Evolutionary conservation across 2,329 filamentous ascomycete genomes (phyloP).

Genomic region (Aspergillus nomiae): DNA sequence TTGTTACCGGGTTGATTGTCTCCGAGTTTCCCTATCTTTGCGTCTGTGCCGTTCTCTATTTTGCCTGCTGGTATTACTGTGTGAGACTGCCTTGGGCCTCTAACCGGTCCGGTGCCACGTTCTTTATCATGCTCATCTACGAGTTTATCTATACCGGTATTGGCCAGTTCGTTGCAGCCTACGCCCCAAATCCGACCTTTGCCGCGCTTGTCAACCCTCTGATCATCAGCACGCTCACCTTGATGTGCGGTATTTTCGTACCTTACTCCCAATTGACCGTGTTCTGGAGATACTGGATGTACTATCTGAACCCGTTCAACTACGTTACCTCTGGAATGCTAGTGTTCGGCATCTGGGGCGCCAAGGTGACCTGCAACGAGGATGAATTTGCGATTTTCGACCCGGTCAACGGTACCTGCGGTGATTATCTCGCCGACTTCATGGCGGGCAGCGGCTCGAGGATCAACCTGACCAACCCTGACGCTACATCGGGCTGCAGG

Average conservation of each 20-base stretch:
- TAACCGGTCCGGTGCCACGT: constrained; percentile 49
- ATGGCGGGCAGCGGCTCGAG: constrained; percentile 48
- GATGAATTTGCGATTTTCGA: constrained; percentile 28
- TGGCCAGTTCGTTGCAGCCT: constrained; percentile 79
- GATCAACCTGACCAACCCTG: constrained; percentile 61
- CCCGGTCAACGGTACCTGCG: constrained; percentile 51
- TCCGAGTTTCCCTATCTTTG: constrained; percentile 71
- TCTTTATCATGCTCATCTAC: constrained; percentile 73
- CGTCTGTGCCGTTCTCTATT: constrained; percentile 66
- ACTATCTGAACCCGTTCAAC: constrained; percentile 34
- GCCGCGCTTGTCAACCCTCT: constrained; percentile 74
- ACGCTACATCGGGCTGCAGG: constrained; percentile 55
- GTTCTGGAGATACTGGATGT: constrained; percentile 37
- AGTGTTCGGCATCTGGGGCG: constrained; percentile 28
- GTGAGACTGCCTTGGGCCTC: constrained; percentile 52
- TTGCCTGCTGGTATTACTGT: constrained; percentile 72
- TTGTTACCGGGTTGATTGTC: constrained; percentile 68
- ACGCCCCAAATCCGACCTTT: constrained; percentile 66
- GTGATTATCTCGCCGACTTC: constrained; percentile 58
- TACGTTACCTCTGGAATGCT: constrained; percentile 32
- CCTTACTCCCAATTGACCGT: constrained; percentile 31
- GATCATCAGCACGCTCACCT: constrained; percentile 56
- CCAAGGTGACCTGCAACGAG: constrained; percentile 25
- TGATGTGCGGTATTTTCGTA: constrained; percentile 33
- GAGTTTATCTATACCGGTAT: constrained; percentile 70